Conservation (phyloP, 495 filamentous ascomycete species). For the Aspergillus heteromorphus region DNA sequence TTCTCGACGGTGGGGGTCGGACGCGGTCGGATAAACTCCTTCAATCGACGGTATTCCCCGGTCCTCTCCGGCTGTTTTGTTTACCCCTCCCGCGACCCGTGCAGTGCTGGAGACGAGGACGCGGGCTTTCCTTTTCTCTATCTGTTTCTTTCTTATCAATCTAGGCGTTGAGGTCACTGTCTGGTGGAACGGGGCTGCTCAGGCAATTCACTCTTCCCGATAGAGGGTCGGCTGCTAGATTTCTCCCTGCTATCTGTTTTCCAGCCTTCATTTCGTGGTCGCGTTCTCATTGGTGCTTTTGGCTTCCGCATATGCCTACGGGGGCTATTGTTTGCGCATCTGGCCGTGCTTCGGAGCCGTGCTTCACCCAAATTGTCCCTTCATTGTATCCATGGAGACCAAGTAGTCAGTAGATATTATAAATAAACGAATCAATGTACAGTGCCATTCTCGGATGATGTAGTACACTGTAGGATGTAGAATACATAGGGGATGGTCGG, state of each 20-base stretch:
- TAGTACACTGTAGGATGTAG: neutral
- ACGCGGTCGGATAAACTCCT: constrained; percentile 2
- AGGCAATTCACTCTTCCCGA: constrained; percentile 5
- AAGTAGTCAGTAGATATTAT: constrained; percentile 16
- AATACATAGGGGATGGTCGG: too few relatives aligned
- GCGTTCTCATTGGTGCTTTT: constrained; percentile 2
- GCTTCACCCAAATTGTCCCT: constrained; percentile 2
- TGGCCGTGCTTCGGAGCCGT: neutral
- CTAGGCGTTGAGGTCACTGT: constrained; percentile 20
- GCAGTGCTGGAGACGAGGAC: constrained; percentile 6
- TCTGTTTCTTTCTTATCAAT: constrained; percentile 5
- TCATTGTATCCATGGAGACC: neutral
- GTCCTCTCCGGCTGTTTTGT: constrained; percentile 3
- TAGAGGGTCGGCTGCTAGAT: constrained; percentile 15
- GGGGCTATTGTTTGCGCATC: constrained; percentile 7
- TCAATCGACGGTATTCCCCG: neutral
- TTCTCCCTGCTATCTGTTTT: constrained; percentile 3
- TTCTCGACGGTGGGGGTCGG: constrained; percentile 1
- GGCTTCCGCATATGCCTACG: neutral
- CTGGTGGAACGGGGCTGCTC: constrained; percentile 6
- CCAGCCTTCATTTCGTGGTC: neutral
- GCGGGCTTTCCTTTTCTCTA: neutral
- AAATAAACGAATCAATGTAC: constrained; percentile 6
- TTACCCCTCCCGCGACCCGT: neutral
- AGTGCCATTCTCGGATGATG: neutral